phyloP scores from a whole-genome alignment of 306 rosid genomes.

The Leucaena leucocephala region DNA sequence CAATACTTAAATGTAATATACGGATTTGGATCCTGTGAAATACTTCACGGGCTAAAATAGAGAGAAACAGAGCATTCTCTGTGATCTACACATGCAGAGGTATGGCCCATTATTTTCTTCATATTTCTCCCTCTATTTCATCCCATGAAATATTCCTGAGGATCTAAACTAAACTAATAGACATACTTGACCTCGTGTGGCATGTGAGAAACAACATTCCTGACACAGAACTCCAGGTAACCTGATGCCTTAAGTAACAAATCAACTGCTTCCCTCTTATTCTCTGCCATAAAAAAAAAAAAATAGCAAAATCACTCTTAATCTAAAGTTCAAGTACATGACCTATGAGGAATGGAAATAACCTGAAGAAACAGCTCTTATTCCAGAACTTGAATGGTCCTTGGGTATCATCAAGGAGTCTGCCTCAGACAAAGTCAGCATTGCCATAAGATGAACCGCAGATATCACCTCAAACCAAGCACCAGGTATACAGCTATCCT shows the following conservation, averaged over 20 bases:
- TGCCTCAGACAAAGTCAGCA: slow-evolving; percentile 77
- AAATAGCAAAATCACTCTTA: background rate
- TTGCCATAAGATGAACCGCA: slow-evolving; percentile 76
- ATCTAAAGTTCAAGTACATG: slow-evolving; percentile 3
- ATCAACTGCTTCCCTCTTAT: slow-evolving; percentile 78
- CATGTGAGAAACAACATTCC: slow-evolving; percentile 58
- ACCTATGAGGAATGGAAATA: slow-evolving; percentile 17
- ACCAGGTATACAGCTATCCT: slow-evolving; percentile 68
- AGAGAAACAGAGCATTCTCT: background rate
- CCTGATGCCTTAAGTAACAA: slow-evolving; percentile 87
- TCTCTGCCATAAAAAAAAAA: slow-evolving; percentile 51
- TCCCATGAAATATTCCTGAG: background rate
- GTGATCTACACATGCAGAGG: background rate
- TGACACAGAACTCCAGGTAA: slow-evolving; percentile 69
- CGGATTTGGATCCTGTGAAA: background rate
- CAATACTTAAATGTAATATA: background rate
- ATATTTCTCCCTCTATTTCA: background rate
- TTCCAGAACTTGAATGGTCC: slow-evolving; percentile 71
- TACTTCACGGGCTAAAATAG: background rate
- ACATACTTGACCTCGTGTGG: slow-evolving; percentile 74
- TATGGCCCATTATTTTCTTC: background rate
- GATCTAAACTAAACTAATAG: background rate
- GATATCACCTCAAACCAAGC: slow-evolving; percentile 85
- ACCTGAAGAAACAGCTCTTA: slow-evolving; percentile 83
- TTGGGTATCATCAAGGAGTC: slow-evolving; percentile 80